Percentiles rank a stretch among this genome's conserved stretches.
Evolutionary conservation across 2,329 filamentous ascomycete species (phyloP).

Genomic region (Neonectria magnoliae): DNA sequence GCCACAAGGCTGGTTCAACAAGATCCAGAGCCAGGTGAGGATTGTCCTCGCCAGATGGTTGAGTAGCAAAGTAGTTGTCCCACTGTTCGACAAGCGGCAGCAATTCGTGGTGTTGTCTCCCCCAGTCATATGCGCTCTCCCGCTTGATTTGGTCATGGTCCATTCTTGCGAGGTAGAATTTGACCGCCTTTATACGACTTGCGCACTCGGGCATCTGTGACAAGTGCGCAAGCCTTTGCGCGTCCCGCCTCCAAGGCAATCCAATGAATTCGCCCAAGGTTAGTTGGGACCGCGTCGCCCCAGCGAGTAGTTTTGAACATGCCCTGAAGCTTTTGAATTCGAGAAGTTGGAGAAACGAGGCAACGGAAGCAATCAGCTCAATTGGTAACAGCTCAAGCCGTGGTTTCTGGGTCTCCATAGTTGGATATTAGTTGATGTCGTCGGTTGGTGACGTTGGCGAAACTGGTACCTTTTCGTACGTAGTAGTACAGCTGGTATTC

Average conservation of each 20-base stretch:
- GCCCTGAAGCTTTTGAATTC: constrained; percentile 55
- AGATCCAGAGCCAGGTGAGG: constrained; percentile 20
- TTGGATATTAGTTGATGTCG: neutral
- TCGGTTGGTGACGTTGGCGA: neutral
- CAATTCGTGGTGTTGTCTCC: neutral
- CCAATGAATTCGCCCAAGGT: constrained; percentile 50
- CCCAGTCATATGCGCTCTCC: neutral
- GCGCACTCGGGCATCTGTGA: constrained; percentile 55
- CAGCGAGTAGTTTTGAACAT: constrained; percentile 10
- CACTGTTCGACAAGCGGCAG: constrained; percentile 6
- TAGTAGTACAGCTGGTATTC: neutral
- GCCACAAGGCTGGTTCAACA: constrained; percentile 26
- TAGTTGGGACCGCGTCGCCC: constrained; percentile 15
- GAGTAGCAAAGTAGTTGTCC: constrained; percentile 23
- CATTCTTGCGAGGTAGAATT: constrained; percentile 53
- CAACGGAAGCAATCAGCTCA: constrained; percentile 56
- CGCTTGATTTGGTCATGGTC: constrained; percentile 16
- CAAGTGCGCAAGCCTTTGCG: constrained; percentile 55
- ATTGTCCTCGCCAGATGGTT: constrained; percentile 7
- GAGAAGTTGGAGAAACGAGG: constrained; percentile 50
- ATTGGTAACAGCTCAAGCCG: constrained; percentile 42
- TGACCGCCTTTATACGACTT: constrained; percentile 53
- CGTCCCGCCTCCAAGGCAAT: constrained; percentile 57
- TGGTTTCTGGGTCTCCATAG: neutral
- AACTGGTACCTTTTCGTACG: neutral